Evolutionary conservation across 331 rosid species (phyloP).

Genomic region (Acacia concinna): DNA sequence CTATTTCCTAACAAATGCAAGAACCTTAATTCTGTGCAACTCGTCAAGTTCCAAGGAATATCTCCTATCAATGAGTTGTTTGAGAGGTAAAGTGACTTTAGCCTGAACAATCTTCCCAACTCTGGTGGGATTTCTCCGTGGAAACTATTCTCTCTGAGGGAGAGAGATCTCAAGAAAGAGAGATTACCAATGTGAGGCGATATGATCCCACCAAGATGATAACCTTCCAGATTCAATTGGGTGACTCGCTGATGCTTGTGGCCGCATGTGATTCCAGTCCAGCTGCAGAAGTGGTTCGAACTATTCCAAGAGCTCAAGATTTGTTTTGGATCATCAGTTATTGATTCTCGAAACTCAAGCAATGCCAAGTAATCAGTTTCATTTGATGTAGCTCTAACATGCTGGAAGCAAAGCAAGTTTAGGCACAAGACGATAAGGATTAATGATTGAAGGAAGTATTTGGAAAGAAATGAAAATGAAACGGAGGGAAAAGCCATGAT

Average conservation of each 20-base stretch:
- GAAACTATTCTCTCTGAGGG: constrained; percentile 9
- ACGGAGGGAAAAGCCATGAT: not conserved
- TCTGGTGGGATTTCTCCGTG: constrained; percentile 15
- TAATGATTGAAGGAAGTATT: not conserved
- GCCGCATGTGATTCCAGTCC: not conserved
- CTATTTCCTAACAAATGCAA: not conserved
- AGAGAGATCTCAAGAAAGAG: not conserved
- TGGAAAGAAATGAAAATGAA: not conserved
- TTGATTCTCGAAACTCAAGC: not conserved
- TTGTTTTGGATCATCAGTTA: not conserved
- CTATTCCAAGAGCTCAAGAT: not conserved
- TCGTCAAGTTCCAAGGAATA: not conserved
- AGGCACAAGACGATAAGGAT: not conserved
- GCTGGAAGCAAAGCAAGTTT: not conserved
- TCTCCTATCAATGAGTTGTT: not conserved
- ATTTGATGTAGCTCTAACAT: not conserved
- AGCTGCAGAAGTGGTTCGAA: not conserved
- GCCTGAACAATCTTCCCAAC: not conserved
- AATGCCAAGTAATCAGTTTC: not conserved
- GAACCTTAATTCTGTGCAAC: not conserved
- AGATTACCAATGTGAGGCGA: not conserved
- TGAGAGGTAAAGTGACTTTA: not conserved
- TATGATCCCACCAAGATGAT: not conserved
- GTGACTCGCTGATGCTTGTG: not conserved
- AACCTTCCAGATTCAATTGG: not conserved